Conservation (phyloP, 2,329 filamentous ascomycete species). For the Neofusicoccum ribis region DNA sequence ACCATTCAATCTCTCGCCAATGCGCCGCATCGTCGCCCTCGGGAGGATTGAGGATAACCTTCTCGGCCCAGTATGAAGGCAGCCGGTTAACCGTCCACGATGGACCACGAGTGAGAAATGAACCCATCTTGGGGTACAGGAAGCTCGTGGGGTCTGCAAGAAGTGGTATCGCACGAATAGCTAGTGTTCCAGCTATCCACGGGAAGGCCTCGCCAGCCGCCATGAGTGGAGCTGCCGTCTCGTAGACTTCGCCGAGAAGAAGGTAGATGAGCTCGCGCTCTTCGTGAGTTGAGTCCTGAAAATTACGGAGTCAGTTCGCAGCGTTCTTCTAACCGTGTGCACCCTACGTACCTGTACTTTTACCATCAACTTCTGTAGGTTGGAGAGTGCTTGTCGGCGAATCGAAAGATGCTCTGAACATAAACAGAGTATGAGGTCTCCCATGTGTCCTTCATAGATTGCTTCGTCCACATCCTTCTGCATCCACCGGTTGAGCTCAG, state of each 20-base stretch:
- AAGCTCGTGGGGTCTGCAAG: constrained; percentile 75
- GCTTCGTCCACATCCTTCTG: constrained; percentile 76
- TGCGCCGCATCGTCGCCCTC: constrained; percentile 73
- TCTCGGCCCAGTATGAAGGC: constrained; percentile 63
- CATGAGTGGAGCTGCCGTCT: constrained; percentile 61
- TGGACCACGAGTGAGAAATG: constrained; percentile 76
- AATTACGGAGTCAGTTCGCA: not conserved
- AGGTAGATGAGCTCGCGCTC: constrained; percentile 68
- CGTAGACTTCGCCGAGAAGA: constrained; percentile 74
- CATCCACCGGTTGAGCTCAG: constrained; percentile 62
- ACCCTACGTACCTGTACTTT: constrained; percentile 47
- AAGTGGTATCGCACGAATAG: constrained; percentile 67
- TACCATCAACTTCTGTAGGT: constrained; percentile 63
- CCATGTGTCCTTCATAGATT: constrained; percentile 73
- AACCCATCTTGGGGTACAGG: constrained; percentile 84
- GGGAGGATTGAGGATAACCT: constrained; percentile 72
- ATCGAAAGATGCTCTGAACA: constrained; percentile 74
- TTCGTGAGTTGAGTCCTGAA: constrained; percentile 8
- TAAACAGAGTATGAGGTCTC: constrained; percentile 71
- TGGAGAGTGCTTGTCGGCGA: constrained; percentile 72
- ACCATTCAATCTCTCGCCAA: constrained; percentile 72
- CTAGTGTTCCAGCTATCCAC: constrained; percentile 74
- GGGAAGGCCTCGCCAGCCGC: constrained; percentile 64
- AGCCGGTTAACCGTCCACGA: constrained; percentile 65
- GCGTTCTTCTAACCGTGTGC: not conserved